phyloP scores from a whole-genome alignment of 805 yeast species.

The Cyberlindnera xishuangbannaensis region DNA sequence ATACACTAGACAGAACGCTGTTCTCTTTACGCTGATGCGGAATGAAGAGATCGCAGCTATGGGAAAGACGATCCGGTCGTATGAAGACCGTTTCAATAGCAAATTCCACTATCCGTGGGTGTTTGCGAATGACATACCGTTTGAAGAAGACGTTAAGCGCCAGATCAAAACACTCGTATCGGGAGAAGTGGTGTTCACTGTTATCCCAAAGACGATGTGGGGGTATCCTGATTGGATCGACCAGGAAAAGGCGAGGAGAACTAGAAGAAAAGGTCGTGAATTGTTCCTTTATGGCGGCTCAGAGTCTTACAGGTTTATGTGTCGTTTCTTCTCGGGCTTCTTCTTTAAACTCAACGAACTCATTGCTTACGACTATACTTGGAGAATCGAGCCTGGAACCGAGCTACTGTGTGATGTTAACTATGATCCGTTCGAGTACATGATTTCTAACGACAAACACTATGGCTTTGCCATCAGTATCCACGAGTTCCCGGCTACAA shows the following conservation, averaged over 20 bases:
- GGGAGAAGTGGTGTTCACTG: constrained; percentile 37
- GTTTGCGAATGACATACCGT: constrained; percentile 45
- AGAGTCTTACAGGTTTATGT: constrained; percentile 56
- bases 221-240: constrained; percentile 40
- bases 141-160: constrained; percentile 33
- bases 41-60: constrained; percentile 23
- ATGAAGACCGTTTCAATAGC: constrained; percentile 76
- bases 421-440: constrained; percentile 51
- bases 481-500: constrained; percentile 58
- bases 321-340: constrained; percentile 68
- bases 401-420: constrained; percentile 51
- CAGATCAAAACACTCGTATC: constrained; percentile 30
- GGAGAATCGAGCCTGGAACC: constrained; percentile 58
- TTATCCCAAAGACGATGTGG: constrained; percentile 43
- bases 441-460: constrained; percentile 53
- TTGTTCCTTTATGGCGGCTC: constrained; percentile 40
- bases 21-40: constrained; percentile 43
- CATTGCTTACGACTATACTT: constrained; percentile 45
- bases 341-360: constrained; percentile 44
- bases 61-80: constrained; percentile 56
- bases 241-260: constrained; percentile 27
- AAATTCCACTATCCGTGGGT: constrained; percentile 81
- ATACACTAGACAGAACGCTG: constrained; percentile 47
- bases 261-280: constrained; percentile 26
- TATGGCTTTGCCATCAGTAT: constrained; percentile 75